These are phyloP conservation scores for Macroventuria anomochaeta DNA, from an alignment of 2,329 filamentous ascomycete species.

Conservation along the genomic window DNA sequence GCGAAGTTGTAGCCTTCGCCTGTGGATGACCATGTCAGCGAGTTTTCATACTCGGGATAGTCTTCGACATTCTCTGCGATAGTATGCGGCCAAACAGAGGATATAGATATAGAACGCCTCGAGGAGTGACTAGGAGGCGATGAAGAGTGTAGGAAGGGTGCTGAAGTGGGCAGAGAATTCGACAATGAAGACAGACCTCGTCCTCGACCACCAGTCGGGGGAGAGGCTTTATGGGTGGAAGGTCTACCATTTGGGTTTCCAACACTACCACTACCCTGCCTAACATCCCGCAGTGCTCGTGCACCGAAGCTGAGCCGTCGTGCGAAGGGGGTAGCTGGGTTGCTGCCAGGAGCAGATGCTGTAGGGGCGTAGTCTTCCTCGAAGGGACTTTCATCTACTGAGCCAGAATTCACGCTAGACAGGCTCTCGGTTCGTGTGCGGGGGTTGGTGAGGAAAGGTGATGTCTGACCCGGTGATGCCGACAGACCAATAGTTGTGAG, in stretches of 20 bases:
- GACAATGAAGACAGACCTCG: constrained; percentile 63
- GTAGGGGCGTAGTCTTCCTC: constrained; percentile 62
- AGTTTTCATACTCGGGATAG: constrained; percentile 55
- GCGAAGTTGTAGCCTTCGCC: constrained; percentile 97
- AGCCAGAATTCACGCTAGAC: constrained; percentile 55
- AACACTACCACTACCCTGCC: constrained; percentile 57
- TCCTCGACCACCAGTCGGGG: constrained; percentile 61
- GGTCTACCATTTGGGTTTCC: constrained; percentile 69
- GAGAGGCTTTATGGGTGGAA: constrained; percentile 58
- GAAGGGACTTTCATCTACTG: constrained; percentile 58
- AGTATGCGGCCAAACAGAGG: constrained; percentile 36
- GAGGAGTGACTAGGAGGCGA: constrained; percentile 27
- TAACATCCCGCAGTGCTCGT: constrained; percentile 75
- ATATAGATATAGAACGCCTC: constrained; percentile 33
- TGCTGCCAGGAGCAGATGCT: constrained; percentile 62
- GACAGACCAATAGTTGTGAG: constrained; percentile 58
- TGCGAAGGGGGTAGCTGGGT: constrained; percentile 75
- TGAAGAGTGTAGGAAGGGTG: constrained; percentile 32
- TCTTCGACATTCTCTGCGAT: constrained; percentile 41
- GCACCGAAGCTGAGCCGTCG: constrained; percentile 91
- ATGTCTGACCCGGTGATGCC: constrained; percentile 52
- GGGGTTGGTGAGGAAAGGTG: constrained; percentile 48
- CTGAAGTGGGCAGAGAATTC: constrained; percentile 40
- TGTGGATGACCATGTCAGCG: constrained; percentile 70
- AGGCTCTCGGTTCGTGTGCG: constrained; percentile 56